Percentiles rank a stretch among this genome's conserved stretches.
Conservation (phyloP, 345 rosid species). For the Leavenworthia alabamica region DNA sequence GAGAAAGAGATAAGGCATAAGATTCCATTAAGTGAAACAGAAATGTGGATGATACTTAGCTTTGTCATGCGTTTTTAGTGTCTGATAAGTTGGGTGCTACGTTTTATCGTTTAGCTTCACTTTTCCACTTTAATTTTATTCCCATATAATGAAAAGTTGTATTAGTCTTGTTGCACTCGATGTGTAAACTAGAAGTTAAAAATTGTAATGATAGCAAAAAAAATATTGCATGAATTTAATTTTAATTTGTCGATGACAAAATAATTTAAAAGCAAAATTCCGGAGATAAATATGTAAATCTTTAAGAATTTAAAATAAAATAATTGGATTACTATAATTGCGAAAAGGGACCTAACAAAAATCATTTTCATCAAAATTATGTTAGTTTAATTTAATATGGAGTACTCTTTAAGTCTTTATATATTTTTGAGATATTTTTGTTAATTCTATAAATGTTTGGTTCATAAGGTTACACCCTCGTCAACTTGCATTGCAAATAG, state of each 20-base stretch:
- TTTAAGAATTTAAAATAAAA: background rate
- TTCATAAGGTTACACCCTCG: no score
- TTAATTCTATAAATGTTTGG: background rate
- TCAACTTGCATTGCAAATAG: slow-evolving; percentile 17
- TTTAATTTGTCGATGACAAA: background rate
- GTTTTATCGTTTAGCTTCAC: slow-evolving; percentile 11
- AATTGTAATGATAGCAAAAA: background rate
- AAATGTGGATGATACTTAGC: slow-evolving; percentile 19
- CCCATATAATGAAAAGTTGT: background rate
- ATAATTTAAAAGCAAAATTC: background rate
- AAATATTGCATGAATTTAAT: background rate
- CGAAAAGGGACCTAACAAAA: slow-evolving; percentile 14
- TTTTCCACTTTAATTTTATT: slow-evolving; percentile 25
- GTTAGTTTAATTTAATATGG: background rate
- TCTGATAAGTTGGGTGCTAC: no score
- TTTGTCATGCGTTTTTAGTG: slow-evolving; percentile 31
- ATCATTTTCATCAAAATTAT: background rate
- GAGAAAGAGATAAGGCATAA: no score
- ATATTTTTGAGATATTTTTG: slow-evolving; percentile 16
- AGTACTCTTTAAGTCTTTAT: background rate
- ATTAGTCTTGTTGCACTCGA: background rate
- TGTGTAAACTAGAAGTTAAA: background rate
- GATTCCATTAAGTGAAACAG: no score
- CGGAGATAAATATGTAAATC: background rate
- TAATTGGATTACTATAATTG: background rate